phyloP scores from a whole-genome alignment of 1,284 basidiomycete genomes.

The Phenoliferia sp. region DNA sequence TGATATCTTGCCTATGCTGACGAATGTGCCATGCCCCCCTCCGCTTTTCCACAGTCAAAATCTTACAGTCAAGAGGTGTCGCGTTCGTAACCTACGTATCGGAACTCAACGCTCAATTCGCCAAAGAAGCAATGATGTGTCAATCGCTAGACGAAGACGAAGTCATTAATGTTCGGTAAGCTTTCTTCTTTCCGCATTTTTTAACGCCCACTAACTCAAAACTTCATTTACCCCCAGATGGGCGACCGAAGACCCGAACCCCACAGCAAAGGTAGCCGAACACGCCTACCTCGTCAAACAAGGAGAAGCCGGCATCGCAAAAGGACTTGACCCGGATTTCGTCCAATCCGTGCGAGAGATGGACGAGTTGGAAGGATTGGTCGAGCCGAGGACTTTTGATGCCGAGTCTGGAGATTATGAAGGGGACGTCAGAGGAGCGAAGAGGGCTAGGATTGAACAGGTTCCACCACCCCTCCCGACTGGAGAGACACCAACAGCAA shows the following conservation, averaged over 20 bases:
- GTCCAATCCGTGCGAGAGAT: constrained; percentile 64
- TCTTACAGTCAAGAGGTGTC: constrained; percentile 88
- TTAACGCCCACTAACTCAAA: not conserved
- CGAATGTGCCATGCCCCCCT: not conserved
- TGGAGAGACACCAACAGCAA: not conserved
- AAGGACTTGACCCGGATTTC: constrained; percentile 69
- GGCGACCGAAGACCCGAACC: constrained; percentile 96
- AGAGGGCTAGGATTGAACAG: constrained; percentile 42
- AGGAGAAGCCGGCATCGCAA: constrained; percentile 72
- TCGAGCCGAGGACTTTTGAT: constrained; percentile 40
- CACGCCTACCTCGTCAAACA: constrained; percentile 71
- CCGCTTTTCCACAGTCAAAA: constrained; percentile 57
- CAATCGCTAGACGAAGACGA: constrained; percentile 91
- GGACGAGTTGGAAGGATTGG: constrained; percentile 38
- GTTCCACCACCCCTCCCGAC: too few species aligned
- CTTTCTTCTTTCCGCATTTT: constrained; percentile 5
- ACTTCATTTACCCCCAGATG: constrained; percentile 47
- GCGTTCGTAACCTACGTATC: constrained; percentile 93
- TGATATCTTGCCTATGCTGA: not conserved
- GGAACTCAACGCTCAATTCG: constrained; percentile 87
- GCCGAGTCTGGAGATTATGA: constrained; percentile 35
- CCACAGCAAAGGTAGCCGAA: constrained; percentile 75
- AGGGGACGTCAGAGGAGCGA: constrained; percentile 29
- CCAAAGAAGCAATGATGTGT: constrained; percentile 98
- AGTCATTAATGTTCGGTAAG: constrained; percentile 83